phyloP scores from a whole-genome alignment of 805 yeast genomes.

The Candida easanensis region DNA sequence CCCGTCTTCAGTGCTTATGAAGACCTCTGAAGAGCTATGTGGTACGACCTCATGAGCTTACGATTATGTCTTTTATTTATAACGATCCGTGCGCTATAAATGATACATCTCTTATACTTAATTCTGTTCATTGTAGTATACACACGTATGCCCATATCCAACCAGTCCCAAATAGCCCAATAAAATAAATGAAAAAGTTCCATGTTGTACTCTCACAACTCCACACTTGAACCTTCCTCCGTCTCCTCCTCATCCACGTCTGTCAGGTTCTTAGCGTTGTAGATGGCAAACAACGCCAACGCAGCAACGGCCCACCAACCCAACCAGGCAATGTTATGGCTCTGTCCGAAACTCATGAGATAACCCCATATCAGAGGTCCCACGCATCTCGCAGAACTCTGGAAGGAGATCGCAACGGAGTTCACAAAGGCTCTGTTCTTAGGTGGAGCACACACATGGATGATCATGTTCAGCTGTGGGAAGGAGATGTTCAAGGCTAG shows the following conservation, averaged over 20 bases:
- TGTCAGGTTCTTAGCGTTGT: constrained; percentile 3
- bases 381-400: constrained; percentile 7
- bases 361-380: constrained; percentile 11
- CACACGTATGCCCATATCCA: not conserved
- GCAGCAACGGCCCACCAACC: constrained; percentile 13
- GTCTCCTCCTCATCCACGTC: constrained; percentile 5
- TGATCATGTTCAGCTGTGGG: constrained; percentile 12
- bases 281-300: constrained; percentile 2
- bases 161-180: too few species aligned
- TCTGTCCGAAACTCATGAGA: constrained; percentile 6
- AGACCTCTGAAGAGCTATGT: too few species aligned
- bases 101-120: not conserved
- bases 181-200: too few species aligned
- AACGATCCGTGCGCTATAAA: constrained; percentile 1
- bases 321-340: constrained; percentile 4
- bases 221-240: not conserved
- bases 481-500: constrained; percentile 4
- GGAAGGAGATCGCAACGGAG: constrained; percentile 7
- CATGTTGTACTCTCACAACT: not conserved
- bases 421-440: constrained; percentile 14
- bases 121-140: too few species aligned
- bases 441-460: constrained; percentile 12
- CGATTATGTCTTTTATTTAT: constrained; percentile 10
- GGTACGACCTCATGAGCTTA: constrained; percentile 9
- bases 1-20: too few species aligned